Evolutionary conservation across 1,284 basidiomycete species (phyloP).

Genomic region (Pholiota adiposa): DNA sequence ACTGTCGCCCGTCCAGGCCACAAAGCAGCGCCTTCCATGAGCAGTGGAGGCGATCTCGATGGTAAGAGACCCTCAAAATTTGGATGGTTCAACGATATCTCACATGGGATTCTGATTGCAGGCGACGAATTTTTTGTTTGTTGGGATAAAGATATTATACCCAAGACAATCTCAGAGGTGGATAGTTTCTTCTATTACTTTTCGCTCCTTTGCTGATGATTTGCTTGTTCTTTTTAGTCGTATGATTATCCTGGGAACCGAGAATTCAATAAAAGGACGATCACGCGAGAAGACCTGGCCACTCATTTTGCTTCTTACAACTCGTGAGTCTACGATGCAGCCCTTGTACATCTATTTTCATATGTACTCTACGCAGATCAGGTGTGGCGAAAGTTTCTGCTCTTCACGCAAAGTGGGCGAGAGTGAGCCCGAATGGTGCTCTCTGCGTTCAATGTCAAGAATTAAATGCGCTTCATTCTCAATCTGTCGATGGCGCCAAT

Average conservation of each 20-base stretch:
- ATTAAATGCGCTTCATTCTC: slow-evolving; percentile 68
- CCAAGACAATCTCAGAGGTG: slow-evolving; percentile 55
- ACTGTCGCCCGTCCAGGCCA: slow-evolving; percentile 57
- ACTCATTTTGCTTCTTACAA: slow-evolving; percentile 69
- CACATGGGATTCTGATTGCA: slow-evolving; percentile 15
- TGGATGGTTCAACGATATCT: neutral
- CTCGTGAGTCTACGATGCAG: slow-evolving; percentile 44
- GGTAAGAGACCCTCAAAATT: slow-evolving; percentile 33
- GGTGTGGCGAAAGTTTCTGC: slow-evolving; percentile 54
- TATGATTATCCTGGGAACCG: slow-evolving; percentile 69
- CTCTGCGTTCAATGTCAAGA: slow-evolving; percentile 68
- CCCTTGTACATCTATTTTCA: slow-evolving; percentile 1
- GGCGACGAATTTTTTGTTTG: slow-evolving; percentile 70
- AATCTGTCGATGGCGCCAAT: slow-evolving; percentile 65
- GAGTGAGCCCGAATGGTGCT: slow-evolving; percentile 57
- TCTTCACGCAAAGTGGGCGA: slow-evolving; percentile 63
- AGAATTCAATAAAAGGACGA: slow-evolving; percentile 46
- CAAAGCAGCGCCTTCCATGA: slow-evolving; percentile 68
- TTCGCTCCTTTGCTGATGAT: neutral
- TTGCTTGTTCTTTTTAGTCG: slow-evolving; percentile 42
- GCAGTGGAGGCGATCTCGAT: slow-evolving; percentile 67
- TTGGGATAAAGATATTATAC: slow-evolving; percentile 69
- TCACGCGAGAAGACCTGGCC: slow-evolving; percentile 59
- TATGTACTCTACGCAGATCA: slow-evolving; percentile 22
- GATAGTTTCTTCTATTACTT: slow-evolving; percentile 6